Evolutionary conservation across 768 basidiomycete genomes (phyloP).

Genomic region (Collybia sp.): DNA sequence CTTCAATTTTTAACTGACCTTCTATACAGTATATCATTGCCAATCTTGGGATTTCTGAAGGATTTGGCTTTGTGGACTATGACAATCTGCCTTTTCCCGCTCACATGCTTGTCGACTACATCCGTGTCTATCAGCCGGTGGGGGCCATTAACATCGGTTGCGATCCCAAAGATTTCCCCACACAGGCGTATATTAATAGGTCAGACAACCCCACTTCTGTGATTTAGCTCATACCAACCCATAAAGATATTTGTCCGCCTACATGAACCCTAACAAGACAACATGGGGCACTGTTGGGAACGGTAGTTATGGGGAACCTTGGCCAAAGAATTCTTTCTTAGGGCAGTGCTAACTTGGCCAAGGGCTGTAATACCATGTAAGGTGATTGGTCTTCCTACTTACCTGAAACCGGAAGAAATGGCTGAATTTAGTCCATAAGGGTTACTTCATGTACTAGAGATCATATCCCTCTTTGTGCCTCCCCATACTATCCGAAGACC

Average conservation of each 20-base stretch:
- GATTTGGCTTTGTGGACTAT: constrained; percentile 73
- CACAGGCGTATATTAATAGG: constrained; percentile 63
- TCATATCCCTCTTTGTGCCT: too few relatives aligned
- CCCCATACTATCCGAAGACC: too few relatives aligned
- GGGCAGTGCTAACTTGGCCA: constrained; percentile 33
- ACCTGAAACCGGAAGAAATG: too few relatives aligned
- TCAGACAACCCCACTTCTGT: constrained; percentile 20
- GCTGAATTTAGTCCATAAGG: too few relatives aligned
- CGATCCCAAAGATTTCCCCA: constrained; percentile 62
- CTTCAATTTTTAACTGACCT: neutral
- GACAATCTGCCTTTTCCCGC: constrained; percentile 63
- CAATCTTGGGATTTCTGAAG: constrained; percentile 79
- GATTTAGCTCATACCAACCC: neutral
- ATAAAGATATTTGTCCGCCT: constrained; percentile 55
- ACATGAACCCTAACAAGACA: constrained; percentile 62
- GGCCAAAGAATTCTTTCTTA: constrained; percentile 56
- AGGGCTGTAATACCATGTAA: too few relatives aligned
- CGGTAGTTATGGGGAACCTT: constrained; percentile 44
- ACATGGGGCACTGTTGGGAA: constrained; percentile 31
- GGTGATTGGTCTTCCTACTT: too few relatives aligned
- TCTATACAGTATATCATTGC: constrained; percentile 65
- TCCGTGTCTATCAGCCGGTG: constrained; percentile 69
- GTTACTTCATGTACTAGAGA: too few relatives aligned
- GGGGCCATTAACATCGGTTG: constrained; percentile 66
- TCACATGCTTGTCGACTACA: constrained; percentile 40